Percentiles rank a stretch among this genome's conserved stretches.
Conservation (phyloP, 495 filamentous ascomycete species). For the Penicillium paradoxum region DNA sequence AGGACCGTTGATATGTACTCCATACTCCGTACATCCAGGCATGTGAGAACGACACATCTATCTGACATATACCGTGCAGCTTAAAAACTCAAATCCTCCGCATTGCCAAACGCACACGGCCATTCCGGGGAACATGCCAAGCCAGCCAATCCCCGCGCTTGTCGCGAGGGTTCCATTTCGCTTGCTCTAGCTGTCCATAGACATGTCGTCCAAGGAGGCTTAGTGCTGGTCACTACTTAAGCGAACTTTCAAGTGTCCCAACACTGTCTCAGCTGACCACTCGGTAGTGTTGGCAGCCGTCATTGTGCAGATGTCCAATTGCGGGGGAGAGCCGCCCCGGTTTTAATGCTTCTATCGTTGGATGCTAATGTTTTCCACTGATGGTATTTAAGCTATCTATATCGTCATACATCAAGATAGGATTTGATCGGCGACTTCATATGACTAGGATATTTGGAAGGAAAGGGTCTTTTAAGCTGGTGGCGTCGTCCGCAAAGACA, state of each 20-base stretch:
- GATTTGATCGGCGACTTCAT: not conserved
- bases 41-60: not conserved
- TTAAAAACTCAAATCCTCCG: not conserved
- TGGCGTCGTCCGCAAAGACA: not conserved
- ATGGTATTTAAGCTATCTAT: not conserved
- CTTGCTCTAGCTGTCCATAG: not conserved
- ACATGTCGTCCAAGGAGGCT: not conserved
- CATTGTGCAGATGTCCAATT: conserved; percentile 8
- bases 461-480: not conserved
- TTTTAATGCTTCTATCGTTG: not conserved
- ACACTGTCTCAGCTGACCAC: conserved; percentile 3
- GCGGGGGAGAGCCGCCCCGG: not conserved
- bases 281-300: not conserved
- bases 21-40: too few species aligned
- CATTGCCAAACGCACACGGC: not conserved
- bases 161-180: not conserved
- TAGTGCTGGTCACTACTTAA: not conserved
- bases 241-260: not conserved
- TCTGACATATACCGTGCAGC: not conserved
- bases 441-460: not conserved
- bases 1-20: not conserved
- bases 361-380: not conserved
- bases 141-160: not conserved
- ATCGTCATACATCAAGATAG: not conserved
- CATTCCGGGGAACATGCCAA: conserved; percentile 8